Conservation (phyloP, 257 asterid genomes). For the Osmanthus fragrans region DNA sequence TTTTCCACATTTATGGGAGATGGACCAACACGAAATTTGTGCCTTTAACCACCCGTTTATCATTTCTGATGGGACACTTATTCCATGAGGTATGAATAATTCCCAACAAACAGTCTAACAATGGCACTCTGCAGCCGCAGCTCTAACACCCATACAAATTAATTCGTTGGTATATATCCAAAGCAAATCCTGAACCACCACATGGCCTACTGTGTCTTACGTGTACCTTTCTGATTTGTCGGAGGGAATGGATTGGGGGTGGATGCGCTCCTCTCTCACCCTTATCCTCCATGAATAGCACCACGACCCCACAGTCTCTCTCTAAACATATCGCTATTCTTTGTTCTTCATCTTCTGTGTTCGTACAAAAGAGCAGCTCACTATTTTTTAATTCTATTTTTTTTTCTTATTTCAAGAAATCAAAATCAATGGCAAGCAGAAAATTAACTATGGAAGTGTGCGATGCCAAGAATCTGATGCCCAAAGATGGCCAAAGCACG, state of each 20-base stretch:
- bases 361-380: not conserved
- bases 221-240: slow-evolving; percentile 2
- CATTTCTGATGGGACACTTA: slow-evolving; percentile 7
- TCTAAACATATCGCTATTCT: slow-evolving; percentile 3
- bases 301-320: not conserved
- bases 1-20: too few species aligned
- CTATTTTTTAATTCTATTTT: not conserved
- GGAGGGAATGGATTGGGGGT: too few species aligned
- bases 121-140: not conserved
- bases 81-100: not conserved
- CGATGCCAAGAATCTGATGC: slow-evolving; percentile 86
- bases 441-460: slow-evolving; percentile 64
- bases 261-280: not conserved
- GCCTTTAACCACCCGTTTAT: slow-evolving; percentile 25
- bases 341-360: not conserved
- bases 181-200: slow-evolving; percentile 6
- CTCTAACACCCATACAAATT: not conserved
- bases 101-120: not conserved
- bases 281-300: not conserved
- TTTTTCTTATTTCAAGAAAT: not conserved
- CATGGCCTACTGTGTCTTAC: slow-evolving; percentile 33
- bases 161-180: slow-evolving; percentile 3
- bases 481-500: slow-evolving; percentile 93
- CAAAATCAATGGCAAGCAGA: slow-evolving; percentile 44
- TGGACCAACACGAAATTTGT: slow-evolving; percentile 19